Evolutionary conservation across 2,329 filamentous ascomycete genomes (phyloP), one percentile per base, ranked within the genome.

Genomic region (Colletotrichum filicis): DNA sequence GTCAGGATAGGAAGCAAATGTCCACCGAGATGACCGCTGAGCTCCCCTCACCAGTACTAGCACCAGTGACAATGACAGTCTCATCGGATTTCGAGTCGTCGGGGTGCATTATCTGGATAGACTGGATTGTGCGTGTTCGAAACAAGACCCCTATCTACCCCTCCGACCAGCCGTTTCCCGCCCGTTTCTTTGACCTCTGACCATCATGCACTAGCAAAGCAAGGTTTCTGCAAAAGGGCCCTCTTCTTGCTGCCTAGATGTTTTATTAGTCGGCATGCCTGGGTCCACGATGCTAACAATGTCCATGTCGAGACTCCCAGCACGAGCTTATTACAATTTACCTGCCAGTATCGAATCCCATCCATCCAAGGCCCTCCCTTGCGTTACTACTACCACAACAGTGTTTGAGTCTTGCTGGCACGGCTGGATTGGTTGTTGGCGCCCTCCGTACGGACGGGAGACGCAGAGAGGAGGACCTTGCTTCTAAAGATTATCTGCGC

Each of bases 101-200:
- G 37, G 5, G 5, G 46, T 30, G 57, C 57, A 71, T 30, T 37
- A 67, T 24, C 24, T 66, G 14, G 35, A 30, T 53, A 52, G 28
- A 52, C 30, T 66, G 14, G 35, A 30, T 53, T 63, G 28, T 53
- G 8, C 28, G 32, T 28, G 55, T 49, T 67, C 63, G 68, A 71
- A 68, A 71, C 52, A 58, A 58, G 58, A 62, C 64, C 64, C 68
- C 52, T 60, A 56, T 66, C 60, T 35, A 60, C 55, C 57, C 64
- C 65, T 66, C 66, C 46, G 14, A 14, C 24, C 24, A 32, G 46
- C 24, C 37, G 49, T 71, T 71, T 71, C 57, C 65, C 58, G 58
- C 28, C 46, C 58, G 65, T 71, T 71, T 71, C 58, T 28, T 55
- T 14, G 30, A 49, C n/a, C 53, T 19, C 65, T 63, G 35, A 30